Evolutionary conservation across 75 land plant genomes (phyloP), one percentile per base, ranked within the genome.

Genomic region (Larix kaempferi): DNA sequence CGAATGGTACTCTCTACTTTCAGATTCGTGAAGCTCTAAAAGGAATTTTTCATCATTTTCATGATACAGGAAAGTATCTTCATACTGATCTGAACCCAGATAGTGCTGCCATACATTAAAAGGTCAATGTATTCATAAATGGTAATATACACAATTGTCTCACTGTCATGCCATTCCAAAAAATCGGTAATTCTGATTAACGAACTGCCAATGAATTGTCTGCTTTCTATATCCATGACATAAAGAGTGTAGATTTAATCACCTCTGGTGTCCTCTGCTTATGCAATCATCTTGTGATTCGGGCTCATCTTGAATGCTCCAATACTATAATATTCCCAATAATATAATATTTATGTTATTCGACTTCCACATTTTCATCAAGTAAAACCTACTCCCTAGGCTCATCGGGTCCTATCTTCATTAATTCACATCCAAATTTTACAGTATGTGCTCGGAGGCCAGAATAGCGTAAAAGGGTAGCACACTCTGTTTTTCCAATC

Each of bases 31-130:
- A 82, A 97, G 88, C 78, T 83, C 89, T 39, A 97, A 82, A 84
- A 79, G 89, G 67, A 83, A 92, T 76, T 82, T 90, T 65, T 89
- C 95, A 84, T 97, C 93, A 76, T 85, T 80, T 77, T 97, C 99
- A 75, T 94, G 93, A 77, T 92, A 97, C 5, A 97, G 89, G 72
- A 91, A 92, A 7, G 73, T 27, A 77, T 94, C 98, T 74, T 76
- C 87, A 54, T 92, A 88, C 74, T 97, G 99, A 17, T 89, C 89
- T 33, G 85, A 74, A 66, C 79, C 90, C 67, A 97, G 76, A 56
- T 86, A 92, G 78, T 94, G 98, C 49, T 88, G 76, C 99, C 99
- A 97, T 16, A 85, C 99, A 95, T 97, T 97, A 86, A 86, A 89
- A 12, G 95, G 92, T 14, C 98, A 90, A 73, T 88, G 98, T 29